Conservation (phyloP, 345 rosid genomes). For the Carallia pectinifolia region DNA sequence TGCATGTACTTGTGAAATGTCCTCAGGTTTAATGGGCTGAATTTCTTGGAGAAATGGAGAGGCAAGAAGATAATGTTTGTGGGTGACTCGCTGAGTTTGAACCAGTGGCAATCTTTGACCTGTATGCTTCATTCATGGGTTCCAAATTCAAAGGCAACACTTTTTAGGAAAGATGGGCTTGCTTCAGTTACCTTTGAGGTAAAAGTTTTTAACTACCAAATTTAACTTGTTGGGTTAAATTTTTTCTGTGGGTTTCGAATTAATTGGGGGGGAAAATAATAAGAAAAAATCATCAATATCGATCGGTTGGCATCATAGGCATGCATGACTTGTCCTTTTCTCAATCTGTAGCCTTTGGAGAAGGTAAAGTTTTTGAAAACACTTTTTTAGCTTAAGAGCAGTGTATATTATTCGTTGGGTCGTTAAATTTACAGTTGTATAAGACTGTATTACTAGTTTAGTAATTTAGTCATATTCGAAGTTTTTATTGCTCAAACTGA, state of each 20-base stretch:
- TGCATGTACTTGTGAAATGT: neutral
- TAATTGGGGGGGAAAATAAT: neutral
- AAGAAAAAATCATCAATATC: too few species aligned
- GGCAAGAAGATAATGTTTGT: constrained; percentile 53
- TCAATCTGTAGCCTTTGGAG: too few species aligned
- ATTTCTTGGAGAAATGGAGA: constrained; percentile 29
- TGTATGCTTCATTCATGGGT: constrained; percentile 44
- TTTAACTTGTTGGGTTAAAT: neutral
- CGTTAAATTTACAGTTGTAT: too few species aligned
- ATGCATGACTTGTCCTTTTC: too few species aligned
- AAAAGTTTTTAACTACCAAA: neutral
- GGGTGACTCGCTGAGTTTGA: constrained; percentile 48
- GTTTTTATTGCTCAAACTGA: too few species aligned
- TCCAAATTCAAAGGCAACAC: constrained; percentile 26
- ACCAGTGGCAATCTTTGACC: constrained; percentile 49
- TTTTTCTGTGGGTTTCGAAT: neutral
- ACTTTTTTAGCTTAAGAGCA: too few species aligned
- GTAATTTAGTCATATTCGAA: too few species aligned
- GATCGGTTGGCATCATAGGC: too few species aligned
- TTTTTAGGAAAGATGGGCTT: constrained; percentile 15
- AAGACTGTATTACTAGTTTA: too few species aligned
- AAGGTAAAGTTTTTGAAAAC: too few species aligned
- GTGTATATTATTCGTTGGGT: too few species aligned
- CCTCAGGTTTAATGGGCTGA: constrained; percentile 37
- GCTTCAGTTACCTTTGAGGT: constrained; percentile 35